Evolutionary conservation across 768 basidiomycete species (phyloP).

Genomic region (Kwoniella bestiolae): DNA sequence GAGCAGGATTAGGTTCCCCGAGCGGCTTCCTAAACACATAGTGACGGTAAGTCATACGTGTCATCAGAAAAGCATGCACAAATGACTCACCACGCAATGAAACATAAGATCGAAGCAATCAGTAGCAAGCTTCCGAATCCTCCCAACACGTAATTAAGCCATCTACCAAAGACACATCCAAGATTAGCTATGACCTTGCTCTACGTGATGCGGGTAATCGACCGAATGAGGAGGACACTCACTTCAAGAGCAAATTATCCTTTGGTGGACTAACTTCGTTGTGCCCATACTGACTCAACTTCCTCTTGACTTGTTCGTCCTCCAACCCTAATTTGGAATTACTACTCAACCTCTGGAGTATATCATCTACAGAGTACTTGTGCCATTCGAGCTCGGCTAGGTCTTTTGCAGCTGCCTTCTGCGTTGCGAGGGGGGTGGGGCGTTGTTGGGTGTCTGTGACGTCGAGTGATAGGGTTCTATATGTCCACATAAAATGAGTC

Average conservation of each 20-base stretch:
- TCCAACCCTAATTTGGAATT: constrained; percentile 64
- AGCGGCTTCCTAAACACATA: constrained; percentile 63
- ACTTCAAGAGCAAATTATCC: constrained; percentile 62
- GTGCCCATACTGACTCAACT: constrained; percentile 61
- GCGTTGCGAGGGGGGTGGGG: constrained; percentile 9
- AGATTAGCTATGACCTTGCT: too few species aligned
- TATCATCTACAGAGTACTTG: constrained; percentile 59
- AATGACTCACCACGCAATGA: constrained; percentile 61
- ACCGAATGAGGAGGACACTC: too few species aligned
- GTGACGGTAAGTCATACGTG: not conserved
- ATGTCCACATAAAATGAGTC: not conserved
- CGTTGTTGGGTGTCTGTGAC: constrained; percentile 52
- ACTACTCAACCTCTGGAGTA: constrained; percentile 61
- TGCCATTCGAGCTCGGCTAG: constrained; percentile 63
- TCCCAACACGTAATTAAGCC: constrained; percentile 64
- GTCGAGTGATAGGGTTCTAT: constrained; percentile 62
- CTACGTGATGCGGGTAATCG: too few species aligned
- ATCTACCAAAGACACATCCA: too few species aligned
- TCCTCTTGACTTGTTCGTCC: constrained; percentile 61
- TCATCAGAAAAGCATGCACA: not conserved
- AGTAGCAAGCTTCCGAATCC: constrained; percentile 67
- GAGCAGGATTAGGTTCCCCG: constrained; percentile 64
- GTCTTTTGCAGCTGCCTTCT: constrained; percentile 48
- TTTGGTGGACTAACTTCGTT: constrained; percentile 64
- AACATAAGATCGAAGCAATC: constrained; percentile 65